These are phyloP conservation scores for Pythium periplocum DNA, from an alignment of 352 stramenopile species.

Conservation along the genomic window DNA sequence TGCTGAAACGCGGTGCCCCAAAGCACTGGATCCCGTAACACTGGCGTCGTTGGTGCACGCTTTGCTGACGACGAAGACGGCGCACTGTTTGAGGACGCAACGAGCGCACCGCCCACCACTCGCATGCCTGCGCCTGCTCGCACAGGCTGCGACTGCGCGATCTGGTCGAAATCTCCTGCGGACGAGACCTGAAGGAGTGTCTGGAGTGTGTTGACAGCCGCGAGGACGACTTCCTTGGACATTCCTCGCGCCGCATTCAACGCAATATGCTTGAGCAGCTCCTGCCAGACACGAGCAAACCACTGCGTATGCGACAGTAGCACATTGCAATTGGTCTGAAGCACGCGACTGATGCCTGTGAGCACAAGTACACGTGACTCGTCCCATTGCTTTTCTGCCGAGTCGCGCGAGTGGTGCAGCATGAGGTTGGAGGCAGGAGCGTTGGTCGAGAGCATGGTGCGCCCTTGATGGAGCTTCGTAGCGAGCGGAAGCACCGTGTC, in stretches of 20 bases:
- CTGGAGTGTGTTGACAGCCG: conserved; percentile 67
- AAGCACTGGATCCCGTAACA: conserved; percentile 44
- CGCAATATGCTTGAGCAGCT: conserved; percentile 57
- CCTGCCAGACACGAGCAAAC: conserved; percentile 58
- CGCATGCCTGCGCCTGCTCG: conserved; percentile 86
- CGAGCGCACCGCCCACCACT: conserved; percentile 82
- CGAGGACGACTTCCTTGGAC: conserved; percentile 78
- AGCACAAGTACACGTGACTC: conserved; percentile 95
- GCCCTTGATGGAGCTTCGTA: conserved; percentile 44
- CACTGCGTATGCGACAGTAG: conserved; percentile 54
- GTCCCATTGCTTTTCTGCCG: conserved; percentile 95
- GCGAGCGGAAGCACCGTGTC: conserved; percentile 91
- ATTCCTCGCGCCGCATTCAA: conserved; percentile 41
- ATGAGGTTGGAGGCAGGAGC: conserved; percentile 32
- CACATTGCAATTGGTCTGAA: conserved; percentile 82
- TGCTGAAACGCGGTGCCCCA: conserved; percentile 70
- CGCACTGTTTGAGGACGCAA: conserved; percentile 19
- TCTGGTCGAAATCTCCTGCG: conserved; percentile 61
- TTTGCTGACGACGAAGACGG: conserved; percentile 21
- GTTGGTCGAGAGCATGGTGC: conserved; percentile 6
- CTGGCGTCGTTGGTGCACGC: conserved; percentile 10
- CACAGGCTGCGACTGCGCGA: conserved; percentile 63
- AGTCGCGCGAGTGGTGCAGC: conserved; percentile 96
- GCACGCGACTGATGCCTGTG: conserved; percentile 90
- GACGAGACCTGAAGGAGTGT: conserved; percentile 82